phyloP scores from a whole-genome alignment of 768 basidiomycete genomes.

The Cubamyces lactineus region DNA sequence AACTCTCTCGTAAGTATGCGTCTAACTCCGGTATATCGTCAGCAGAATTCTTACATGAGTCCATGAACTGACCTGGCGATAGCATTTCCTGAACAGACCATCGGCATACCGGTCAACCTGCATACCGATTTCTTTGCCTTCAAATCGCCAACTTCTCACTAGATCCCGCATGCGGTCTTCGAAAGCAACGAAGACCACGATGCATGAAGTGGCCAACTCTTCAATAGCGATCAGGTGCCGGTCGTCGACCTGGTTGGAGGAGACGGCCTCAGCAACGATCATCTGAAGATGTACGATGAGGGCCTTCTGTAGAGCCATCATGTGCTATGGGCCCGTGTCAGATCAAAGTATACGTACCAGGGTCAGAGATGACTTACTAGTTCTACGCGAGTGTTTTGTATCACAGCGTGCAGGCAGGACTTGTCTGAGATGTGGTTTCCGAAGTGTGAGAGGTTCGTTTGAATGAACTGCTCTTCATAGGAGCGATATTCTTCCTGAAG shows the following conservation, averaged over 20 bases:
- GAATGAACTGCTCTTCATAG: background rate
- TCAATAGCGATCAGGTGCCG: background rate
- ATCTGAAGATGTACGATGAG: background rate
- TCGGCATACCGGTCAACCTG: constrained; percentile 19
- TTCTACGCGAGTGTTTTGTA: constrained; percentile 6
- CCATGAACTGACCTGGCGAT: background rate
- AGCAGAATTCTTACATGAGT: too few relatives aligned
- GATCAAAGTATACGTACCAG: too few relatives aligned
- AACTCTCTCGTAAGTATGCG: background rate
- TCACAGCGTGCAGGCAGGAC: background rate
- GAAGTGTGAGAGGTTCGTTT: background rate
- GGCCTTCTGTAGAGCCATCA: constrained; percentile 12
- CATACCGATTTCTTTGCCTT: constrained; percentile 12
- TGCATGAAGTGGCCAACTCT: constrained; percentile 13
- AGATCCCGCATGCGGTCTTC: constrained; percentile 11
- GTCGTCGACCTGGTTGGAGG: background rate
- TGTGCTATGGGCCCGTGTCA: background rate
- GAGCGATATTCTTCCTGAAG: constrained; percentile 15
- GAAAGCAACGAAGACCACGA: constrained; percentile 15
- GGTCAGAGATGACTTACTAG: constrained; percentile 2
- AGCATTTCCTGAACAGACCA: constrained; percentile 15
- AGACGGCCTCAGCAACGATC: background rate
- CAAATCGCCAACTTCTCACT: constrained; percentile 10
- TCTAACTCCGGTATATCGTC: background rate
- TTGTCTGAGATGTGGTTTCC: background rate